Conservation (phyloP, 202 grass and related monocot species). For the Panicum virgatum region DNA sequence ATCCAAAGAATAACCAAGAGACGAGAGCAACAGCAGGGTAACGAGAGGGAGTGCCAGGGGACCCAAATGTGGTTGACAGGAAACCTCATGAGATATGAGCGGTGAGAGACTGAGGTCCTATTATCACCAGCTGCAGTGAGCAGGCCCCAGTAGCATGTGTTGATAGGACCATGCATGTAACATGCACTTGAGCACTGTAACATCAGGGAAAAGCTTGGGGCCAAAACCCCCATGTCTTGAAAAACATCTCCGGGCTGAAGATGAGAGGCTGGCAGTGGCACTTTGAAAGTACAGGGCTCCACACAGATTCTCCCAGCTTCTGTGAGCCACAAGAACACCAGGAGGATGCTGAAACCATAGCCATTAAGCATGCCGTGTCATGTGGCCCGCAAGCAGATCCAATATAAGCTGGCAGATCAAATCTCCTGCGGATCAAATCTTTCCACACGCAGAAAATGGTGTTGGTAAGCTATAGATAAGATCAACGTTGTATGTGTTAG, state of each 20-base stretch:
- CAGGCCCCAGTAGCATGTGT: slow-evolving; percentile 33
- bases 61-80: slow-evolving; percentile 16
- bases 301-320: slow-evolving; percentile 20
- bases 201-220: slow-evolving; percentile 31
- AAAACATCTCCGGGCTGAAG: background rate
- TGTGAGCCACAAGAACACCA: slow-evolving; percentile 33
- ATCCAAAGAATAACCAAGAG: slow-evolving; percentile 16
- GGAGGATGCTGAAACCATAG: slow-evolving; percentile 16
- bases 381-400: slow-evolving; percentile 6
- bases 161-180: slow-evolving; percentile 43
- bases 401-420: background rate
- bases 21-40: slow-evolving; percentile 27
- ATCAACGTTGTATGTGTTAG: background rate
- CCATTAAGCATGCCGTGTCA: slow-evolving; percentile 2
- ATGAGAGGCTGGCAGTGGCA: slow-evolving; percentile 18
- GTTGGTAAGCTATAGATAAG: slow-evolving; percentile 22
- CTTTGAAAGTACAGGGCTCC: slow-evolving; percentile 7
- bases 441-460: slow-evolving; percentile 39
- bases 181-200: slow-evolving; percentile 35
- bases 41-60: background rate
- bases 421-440: slow-evolving; percentile 22
- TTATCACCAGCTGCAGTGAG: slow-evolving; percentile 4
- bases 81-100: slow-evolving; percentile 26
- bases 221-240: background rate
- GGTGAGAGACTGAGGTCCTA: slow-evolving; percentile 38